These are phyloP conservation scores for Kitagawia praeruptora DNA, from an alignment of 129 eudicot species.

Conservation along the genomic window DNA sequence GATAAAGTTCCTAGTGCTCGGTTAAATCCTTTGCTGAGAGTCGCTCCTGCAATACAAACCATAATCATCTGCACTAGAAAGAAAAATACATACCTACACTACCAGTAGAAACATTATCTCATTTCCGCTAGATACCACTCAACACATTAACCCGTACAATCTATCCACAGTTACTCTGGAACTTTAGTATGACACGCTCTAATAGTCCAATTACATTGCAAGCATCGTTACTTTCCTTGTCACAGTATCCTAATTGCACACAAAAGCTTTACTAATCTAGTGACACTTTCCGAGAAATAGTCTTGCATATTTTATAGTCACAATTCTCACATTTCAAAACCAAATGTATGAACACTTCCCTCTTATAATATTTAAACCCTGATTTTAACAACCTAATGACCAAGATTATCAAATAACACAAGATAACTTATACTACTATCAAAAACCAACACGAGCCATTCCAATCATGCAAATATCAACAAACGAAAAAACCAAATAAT, in stretches of 20 bases:
- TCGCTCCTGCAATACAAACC: constrained; percentile 41
- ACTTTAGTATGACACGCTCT: background rate
- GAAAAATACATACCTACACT: background rate
- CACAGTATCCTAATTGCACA: background rate
- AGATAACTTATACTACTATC: background rate
- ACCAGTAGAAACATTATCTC: background rate
- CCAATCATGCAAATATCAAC: background rate
- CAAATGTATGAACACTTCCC: background rate
- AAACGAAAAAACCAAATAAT: too few species aligned
- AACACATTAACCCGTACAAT: background rate
- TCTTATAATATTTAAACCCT: background rate
- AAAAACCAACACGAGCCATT: background rate
- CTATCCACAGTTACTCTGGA: background rate
- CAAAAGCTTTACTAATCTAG: background rate
- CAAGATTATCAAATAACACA: background rate
- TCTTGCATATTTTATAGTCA: background rate
- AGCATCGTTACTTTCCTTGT: too few species aligned
- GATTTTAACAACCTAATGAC: background rate
- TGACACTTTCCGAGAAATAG: background rate
- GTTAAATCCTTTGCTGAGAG: constrained; percentile 66
- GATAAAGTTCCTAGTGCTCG: constrained; percentile 60
- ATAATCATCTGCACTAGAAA: background rate
- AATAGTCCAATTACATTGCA: background rate
- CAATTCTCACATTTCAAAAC: background rate
- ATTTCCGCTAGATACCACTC: background rate